Evolutionary conservation across 192 early-diverging fungal genomes (phyloP), one percentile per base, ranked within the genome.

Genomic region (Radiomyces spectabilis): DNA sequence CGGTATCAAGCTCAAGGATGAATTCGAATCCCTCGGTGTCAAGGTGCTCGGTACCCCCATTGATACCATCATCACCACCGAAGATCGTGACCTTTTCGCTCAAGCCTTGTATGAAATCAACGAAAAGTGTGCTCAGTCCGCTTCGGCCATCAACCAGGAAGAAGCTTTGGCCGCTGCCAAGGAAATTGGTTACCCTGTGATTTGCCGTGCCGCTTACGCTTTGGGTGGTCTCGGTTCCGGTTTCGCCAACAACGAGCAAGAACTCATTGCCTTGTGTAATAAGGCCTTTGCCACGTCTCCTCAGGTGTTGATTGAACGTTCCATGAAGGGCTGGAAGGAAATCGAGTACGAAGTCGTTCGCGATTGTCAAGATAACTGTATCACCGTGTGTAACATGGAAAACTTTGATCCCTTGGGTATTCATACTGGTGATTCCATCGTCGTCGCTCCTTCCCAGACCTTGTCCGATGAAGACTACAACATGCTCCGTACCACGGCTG

Each of bases 321-420:
- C 87, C 10, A 95, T 99, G 93, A 94, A 94, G 67, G 96, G 96
- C 24, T 99, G 96, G 94, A 98, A 98, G 70, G 96, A 98, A 75
- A 82, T 99, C 44, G 96, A 99, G 75, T 99, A 98, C 67, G 95
- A 98, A 66, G 94, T 98, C 30, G 93, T 99, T 24, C 87, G 96
- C 57, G 96, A 99, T 71, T 84, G 90, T 42, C 80, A 84, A 43
- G 84, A 99, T 73, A 99, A 99, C 77, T 99, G 96, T 71, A 93
- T 99, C 50, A 97, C 96, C 24, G 94, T 98, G 34, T 98, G 96
- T 73, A 98, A 98, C 80, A 98, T 97, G 94, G 94, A 98, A 71
- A 98, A 98, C 85, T 97, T 98, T 79, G 96, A 98, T 59, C 96
- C 96, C 21, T 85, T 98, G 31, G 93, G 96, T 21, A 90, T 92